A percentile compares a stretch with the other conserved stretches of the same genome.
phyloP scores from a whole-genome alignment of 2,329 filamentous ascomycete genomes.

The Colletotrichum camelliae region DNA sequence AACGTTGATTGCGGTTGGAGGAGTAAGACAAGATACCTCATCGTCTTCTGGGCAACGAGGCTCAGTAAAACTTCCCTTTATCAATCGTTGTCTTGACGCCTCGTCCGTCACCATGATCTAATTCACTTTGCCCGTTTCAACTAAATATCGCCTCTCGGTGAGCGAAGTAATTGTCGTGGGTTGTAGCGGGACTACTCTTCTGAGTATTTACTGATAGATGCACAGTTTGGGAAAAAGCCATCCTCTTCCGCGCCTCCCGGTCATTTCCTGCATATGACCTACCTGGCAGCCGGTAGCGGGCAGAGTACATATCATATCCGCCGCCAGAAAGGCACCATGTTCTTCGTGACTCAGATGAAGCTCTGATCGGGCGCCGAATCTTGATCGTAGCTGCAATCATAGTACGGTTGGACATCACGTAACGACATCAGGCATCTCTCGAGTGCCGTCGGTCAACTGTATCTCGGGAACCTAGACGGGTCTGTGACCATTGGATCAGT shows the following conservation, averaged over 20 bases:
- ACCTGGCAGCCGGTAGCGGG: background rate
- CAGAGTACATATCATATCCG: background rate
- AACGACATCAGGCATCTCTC: background rate
- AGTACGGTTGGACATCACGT: background rate
- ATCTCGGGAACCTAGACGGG: background rate
- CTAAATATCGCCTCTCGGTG: background rate
- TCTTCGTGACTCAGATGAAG: background rate
- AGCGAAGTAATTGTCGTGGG: background rate
- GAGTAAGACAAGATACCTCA: background rate
- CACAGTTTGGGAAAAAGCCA: background rate
- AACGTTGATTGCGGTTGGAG: background rate
- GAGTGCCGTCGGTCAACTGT: background rate
- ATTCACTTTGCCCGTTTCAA: background rate
- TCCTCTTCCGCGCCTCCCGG: background rate
- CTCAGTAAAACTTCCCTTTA: background rate
- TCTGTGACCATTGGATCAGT: background rate
- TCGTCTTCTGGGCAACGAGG: background rate
- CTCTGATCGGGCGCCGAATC: background rate
- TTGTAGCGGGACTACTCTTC: background rate
- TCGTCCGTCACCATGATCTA: conserved; percentile 36
- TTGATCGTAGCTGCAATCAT: background rate
- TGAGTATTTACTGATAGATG: background rate
- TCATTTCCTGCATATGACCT: background rate
- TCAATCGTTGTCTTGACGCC: conserved; percentile 19
- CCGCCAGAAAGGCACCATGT: background rate